Evolutionary conservation across 805 yeast species (phyloP), one percentile per base, ranked within the genome.

Genomic region (Suhomyces kilbournensis): DNA sequence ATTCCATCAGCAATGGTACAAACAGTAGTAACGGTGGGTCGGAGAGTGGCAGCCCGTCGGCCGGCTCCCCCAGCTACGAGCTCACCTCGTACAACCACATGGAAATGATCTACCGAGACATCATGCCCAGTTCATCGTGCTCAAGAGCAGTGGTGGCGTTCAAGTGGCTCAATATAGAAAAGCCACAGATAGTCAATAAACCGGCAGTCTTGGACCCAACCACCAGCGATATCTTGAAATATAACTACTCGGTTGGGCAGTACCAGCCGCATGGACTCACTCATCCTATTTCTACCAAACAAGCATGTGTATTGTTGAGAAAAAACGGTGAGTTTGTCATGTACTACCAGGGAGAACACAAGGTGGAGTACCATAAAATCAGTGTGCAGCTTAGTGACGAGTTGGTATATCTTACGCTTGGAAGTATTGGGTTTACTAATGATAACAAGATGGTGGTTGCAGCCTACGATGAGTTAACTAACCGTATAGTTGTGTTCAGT

Each of bases 161-260:
- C 64, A 80, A 80, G 58, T 90, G 96, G 96, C 75, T 90, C 25
- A 82, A 81, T 44, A 71, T 81, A n/a, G 90, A 87, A 47, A 89
- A 90, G 57, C 82, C 85, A 1, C 80, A 82, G 44, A 75, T 84
- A 15, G 70, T 81, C 14, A 81, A 79, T 53, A 73, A 79, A n/a
- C 88, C 88, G 0, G 89, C 90, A 0, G 65, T 72, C 2, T 66
- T 74, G 53, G 65, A 60, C 3, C 17, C 67, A 64, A 50, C 34
- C 28, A 17, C 42, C 43, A 17, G 44, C 22, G 25, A 40, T 28
- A 5, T 46, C 51, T 7, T 50, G 64, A 53, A 65, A 32, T 85
- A 76, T 66, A 69, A 66, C 7, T 90, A 87, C 63, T 78, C 80
- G 2, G 83, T 85, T 0, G 77, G 75, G 46, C 90, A 83, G 61